A percentile compares a stretch with the other conserved stretches of the same genome.
Conservation (phyloP, 164 flowering plant species). For the Annona cherimola region DNA sequence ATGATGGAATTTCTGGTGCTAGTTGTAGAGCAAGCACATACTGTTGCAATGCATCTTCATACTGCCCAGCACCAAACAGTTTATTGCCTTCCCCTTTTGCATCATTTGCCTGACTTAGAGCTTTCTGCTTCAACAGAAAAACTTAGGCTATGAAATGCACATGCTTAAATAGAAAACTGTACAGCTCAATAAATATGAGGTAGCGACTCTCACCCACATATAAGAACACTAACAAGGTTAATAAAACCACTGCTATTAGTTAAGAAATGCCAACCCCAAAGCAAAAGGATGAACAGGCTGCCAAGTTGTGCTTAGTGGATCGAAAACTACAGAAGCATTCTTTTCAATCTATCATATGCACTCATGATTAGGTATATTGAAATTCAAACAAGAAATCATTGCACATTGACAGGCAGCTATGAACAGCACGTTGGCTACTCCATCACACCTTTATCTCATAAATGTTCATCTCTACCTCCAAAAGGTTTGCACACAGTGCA, state of each 20-base stretch:
- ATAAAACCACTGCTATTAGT: background rate
- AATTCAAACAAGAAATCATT: background rate
- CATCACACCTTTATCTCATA: no score
- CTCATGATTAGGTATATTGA: background rate
- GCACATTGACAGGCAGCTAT: no score
- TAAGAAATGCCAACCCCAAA: background rate
- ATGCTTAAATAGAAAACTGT: background rate
- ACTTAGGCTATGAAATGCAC: background rate
- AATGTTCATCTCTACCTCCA: no score
- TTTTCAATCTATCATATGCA: background rate
- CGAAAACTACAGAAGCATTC: background rate
- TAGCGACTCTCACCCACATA: background rate
- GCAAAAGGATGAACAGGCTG: background rate
- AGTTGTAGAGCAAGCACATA: slow-evolving; percentile 62
- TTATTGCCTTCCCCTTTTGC: slow-evolving; percentile 73
- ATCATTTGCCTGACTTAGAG: slow-evolving; percentile 61
- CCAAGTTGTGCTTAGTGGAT: background rate
- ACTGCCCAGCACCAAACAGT: slow-evolving; percentile 52
- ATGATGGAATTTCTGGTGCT: slow-evolving; percentile 43
- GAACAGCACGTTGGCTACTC: no score
- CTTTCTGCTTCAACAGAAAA: slow-evolving; percentile 39
- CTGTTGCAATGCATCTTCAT: slow-evolving; percentile 68
- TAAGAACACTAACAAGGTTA: background rate
- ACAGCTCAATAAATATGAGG: background rate
- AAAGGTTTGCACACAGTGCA: no score